Conservation (phyloP, 1,284 basidiomycete species). For the Heterobasidion parviporum region DNA sequence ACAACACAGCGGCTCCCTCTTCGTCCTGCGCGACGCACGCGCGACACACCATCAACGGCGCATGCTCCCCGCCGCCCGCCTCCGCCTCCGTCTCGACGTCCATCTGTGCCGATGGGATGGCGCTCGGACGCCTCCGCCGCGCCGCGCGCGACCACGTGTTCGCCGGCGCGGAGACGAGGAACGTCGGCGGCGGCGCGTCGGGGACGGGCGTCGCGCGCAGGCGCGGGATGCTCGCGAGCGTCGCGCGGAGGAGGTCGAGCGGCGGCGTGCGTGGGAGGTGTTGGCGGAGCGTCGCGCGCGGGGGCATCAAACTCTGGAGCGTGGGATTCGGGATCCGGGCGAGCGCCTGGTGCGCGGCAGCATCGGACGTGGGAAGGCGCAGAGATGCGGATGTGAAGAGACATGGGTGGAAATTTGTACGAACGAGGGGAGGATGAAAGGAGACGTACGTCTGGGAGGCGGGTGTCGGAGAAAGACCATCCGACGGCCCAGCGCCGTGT, state of each 20-base stretch:
- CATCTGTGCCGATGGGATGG: conserved; percentile 10
- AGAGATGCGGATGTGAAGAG: not conserved
- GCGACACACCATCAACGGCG: conserved; percentile 13
- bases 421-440: not conserved
- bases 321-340: conserved; percentile 38
- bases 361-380: not conserved
- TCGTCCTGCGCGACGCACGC: conserved; percentile 16
- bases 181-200: conserved; percentile 5
- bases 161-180: conserved; percentile 33
- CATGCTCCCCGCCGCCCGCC: not conserved
- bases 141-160: conserved; percentile 77
- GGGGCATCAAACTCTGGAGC: conserved; percentile 43
- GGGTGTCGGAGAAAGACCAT: conserved; percentile 66
- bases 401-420: not conserved
- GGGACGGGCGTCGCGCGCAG: conserved; percentile 20
- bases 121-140: conserved; percentile 30
- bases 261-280: conserved; percentile 18
- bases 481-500: conserved; percentile 85
- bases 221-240: conserved; percentile 22
- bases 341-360: conserved; percentile 28
- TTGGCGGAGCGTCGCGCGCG: conserved; percentile 44
- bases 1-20: conserved; percentile 24
- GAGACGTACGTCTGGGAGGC: conserved; percentile 68
- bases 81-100: conserved; percentile 1
- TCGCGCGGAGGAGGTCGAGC: not conserved